Conservation (phyloP, 805 yeast species). For the Metschnikowia dekortorum region DNA sequence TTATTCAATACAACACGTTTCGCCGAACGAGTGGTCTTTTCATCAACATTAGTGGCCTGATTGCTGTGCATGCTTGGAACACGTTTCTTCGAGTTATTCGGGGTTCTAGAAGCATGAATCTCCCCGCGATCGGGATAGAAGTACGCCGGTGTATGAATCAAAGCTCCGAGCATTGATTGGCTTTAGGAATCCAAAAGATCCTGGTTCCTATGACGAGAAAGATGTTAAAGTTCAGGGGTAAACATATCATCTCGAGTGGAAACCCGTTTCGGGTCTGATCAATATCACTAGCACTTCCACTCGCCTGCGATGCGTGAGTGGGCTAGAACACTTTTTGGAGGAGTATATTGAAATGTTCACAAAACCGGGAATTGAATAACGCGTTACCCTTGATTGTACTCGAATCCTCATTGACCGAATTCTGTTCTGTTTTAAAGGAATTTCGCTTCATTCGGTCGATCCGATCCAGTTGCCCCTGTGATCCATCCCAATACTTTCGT, state of each 20-base stretch:
- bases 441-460: constrained; percentile 42
- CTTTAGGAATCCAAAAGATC: neutral
- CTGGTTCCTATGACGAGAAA: neutral
- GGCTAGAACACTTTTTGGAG: constrained; percentile 48
- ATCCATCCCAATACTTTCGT: constrained; percentile 46
- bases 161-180: too few relatives aligned
- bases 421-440: constrained; percentile 23
- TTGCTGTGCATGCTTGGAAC: neutral
- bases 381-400: constrained; percentile 12
- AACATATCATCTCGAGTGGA: constrained; percentile 56
- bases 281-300: constrained; percentile 52
- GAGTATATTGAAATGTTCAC: constrained; percentile 29
- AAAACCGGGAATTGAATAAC: constrained; percentile 13
- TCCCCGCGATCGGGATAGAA: neutral
- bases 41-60: neutral
- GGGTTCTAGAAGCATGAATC: neutral
- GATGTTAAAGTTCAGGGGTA: neutral
- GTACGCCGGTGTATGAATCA: too few relatives aligned
- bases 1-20: neutral
- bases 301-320: constrained; percentile 80
- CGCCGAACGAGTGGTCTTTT: neutral
- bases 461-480: constrained; percentile 19
- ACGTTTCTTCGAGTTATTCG: neutral
- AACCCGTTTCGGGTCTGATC: constrained; percentile 43
- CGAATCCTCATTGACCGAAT: constrained; percentile 15